A percentile compares a stretch with the other conserved stretches of the same genome.
Conservation (phyloP, 1,284 basidiomycete species). For the Puccinia hordei region DNA sequence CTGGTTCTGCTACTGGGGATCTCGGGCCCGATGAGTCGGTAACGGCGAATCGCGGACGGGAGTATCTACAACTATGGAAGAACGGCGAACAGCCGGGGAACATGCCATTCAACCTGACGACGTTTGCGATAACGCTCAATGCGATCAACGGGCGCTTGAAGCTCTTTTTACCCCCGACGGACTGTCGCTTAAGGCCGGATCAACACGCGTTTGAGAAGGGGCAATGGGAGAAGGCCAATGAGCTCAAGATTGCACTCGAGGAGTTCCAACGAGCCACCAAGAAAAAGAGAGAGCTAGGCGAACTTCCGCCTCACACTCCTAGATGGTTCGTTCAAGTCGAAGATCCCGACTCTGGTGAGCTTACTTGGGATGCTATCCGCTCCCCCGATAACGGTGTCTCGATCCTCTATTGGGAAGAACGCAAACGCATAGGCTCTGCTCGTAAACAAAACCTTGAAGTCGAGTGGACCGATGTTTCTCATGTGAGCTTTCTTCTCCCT, state of each 20-base stretch:
- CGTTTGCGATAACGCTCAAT: conserved; percentile 89
- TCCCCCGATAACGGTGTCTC: conserved; percentile 60
- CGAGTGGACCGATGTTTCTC: conserved; percentile 72
- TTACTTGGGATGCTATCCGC: conserved; percentile 75
- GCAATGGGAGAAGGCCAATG: conserved; percentile 74
- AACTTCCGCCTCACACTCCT: conserved; percentile 72
- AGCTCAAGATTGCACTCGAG: conserved; percentile 81
- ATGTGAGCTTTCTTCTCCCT: conserved; percentile 51
- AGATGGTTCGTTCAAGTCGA: conserved; percentile 63
- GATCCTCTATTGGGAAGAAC: conserved; percentile 80
- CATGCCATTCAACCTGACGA: conserved; percentile 86
- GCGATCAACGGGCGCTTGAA: conserved; percentile 72
- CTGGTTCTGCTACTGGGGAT: conserved; percentile 64
- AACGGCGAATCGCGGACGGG: conserved; percentile 61
- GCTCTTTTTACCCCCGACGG: conserved; percentile 81
- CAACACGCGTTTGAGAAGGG: conserved; percentile 82
- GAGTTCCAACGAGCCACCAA: conserved; percentile 81
- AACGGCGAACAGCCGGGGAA: conserved; percentile 76
- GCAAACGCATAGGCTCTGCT: conserved; percentile 68
- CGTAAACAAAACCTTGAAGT: conserved; percentile 58
- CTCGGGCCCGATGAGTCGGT: conserved; percentile 71
- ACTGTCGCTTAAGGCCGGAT: conserved; percentile 90
- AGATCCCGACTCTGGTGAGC: conserved; percentile 81
- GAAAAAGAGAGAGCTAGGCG: conserved; percentile 74
- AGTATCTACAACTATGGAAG: conserved; percentile 84